A percentile compares a stretch with the other conserved stretches of the same genome.
Evolutionary conservation across 495 filamentous ascomycete genomes (phyloP).

Genomic region (Penicillium herquei): DNA sequence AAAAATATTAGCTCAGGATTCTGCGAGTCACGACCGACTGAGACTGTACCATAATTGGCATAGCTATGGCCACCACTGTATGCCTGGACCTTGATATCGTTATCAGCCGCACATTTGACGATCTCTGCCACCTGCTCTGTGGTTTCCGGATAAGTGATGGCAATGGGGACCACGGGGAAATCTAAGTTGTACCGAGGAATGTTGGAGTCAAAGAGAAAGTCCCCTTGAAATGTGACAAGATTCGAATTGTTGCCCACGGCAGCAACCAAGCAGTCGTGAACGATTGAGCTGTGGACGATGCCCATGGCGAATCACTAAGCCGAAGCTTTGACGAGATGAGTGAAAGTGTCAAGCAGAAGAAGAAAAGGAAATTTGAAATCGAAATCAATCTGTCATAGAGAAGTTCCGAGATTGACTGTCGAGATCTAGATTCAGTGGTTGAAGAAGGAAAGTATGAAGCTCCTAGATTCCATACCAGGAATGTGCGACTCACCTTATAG

Average conservation of each 20-base stretch:
- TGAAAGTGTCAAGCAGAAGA: neutral
- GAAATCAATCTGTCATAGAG: neutral
- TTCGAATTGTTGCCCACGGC: constrained; percentile 12
- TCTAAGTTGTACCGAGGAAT: constrained; percentile 59
- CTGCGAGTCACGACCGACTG: neutral
- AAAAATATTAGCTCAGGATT: neutral
- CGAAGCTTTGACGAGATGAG: neutral
- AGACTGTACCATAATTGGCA: constrained; percentile 47
- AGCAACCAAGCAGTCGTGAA: constrained; percentile 13
- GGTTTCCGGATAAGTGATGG: constrained; percentile 58
- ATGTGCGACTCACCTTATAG: neutral
- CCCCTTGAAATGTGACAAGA: constrained; percentile 8
- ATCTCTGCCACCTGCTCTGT: constrained; percentile 56
- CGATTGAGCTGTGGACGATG: constrained; percentile 7
- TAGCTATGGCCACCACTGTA: constrained; percentile 75
- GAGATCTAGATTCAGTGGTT: neutral
- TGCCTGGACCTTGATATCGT: constrained; percentile 62
- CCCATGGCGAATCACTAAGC: constrained; percentile 8
- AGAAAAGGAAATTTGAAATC: neutral
- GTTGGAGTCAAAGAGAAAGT: constrained; percentile 3
- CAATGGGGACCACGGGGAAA: constrained; percentile 56
- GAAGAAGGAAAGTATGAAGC: neutral
- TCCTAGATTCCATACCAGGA: neutral
- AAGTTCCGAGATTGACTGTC: neutral
- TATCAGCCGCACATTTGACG: constrained; percentile 55